phyloP scores from a whole-genome alignment of 306 rosid genomes.

The Prunus mume region DNA sequence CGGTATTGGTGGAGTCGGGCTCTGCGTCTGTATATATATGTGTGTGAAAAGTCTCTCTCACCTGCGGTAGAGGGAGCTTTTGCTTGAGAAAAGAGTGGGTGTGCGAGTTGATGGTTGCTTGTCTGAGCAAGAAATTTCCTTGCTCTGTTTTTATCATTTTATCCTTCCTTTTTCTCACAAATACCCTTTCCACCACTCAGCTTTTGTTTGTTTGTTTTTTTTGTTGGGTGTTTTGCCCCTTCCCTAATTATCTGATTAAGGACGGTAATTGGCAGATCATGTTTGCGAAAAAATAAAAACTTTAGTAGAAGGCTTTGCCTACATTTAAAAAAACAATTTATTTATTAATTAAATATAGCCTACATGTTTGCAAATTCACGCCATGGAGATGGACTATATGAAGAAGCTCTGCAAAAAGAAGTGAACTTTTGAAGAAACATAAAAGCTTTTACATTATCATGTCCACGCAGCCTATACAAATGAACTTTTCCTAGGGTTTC shows the following conservation, averaged over 20 bases:
- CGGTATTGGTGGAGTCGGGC: constrained; percentile 24
- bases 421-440: no score
- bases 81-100: not conserved
- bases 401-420: no score
- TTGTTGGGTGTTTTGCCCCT: not conserved
- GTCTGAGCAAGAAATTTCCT: constrained; percentile 18
- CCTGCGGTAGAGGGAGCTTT: constrained; percentile 3
- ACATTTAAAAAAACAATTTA: no score
- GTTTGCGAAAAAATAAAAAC: no score
- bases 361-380: no score
- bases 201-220: not conserved
- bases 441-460: no score
- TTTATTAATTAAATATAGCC: no score
- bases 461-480: no score
- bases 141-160: not conserved
- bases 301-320: no score
- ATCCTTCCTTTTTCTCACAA: not conserved
- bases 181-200: not conserved
- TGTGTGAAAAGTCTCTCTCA: constrained; percentile 1
- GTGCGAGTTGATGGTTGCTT: constrained; percentile 8
- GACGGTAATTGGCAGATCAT: not conserved
- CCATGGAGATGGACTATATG: no score
- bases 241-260: not conserved
- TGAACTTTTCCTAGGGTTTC: no score
- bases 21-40: not conserved